Percentiles rank a stretch among this genome's conserved stretches.
Conservation (phyloP, 139 green algal genomes). For the Dunaliella primolecta region DNA sequence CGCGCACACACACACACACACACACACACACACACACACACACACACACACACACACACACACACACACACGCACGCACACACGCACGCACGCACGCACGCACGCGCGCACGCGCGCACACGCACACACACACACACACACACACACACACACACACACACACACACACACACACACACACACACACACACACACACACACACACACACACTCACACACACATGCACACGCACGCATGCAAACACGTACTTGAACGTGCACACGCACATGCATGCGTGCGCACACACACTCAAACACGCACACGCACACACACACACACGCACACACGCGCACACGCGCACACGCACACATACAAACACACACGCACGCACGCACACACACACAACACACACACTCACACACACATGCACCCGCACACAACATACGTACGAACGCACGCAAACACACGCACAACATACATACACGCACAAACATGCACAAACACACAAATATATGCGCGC, state of each 20-base stretch:
- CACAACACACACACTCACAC: conserved; percentile 3
- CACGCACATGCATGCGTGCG: too few species aligned
- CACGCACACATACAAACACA: background rate
- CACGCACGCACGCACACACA: too few species aligned
- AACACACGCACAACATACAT: conserved; percentile 1
- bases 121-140: too few species aligned
- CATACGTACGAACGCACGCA: too few species aligned
- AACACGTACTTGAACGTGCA: background rate
- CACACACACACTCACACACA: too few species aligned
- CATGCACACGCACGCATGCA: background rate
- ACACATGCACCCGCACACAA: too few species aligned
- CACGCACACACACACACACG: background rate
- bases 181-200: background rate
- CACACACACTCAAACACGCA: background rate
- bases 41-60: background rate
- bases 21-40: background rate
- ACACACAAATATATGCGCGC: background rate
- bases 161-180: background rate
- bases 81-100: background rate
- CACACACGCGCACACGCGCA: too few species aligned
- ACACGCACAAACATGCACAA: too few species aligned
- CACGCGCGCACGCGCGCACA: too few species aligned
- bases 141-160: background rate
- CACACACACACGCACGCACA: too few species aligned
- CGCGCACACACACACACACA: background rate